phyloP scores from a whole-genome alignment of 257 asterid species.

The Ilex asprella region DNA sequence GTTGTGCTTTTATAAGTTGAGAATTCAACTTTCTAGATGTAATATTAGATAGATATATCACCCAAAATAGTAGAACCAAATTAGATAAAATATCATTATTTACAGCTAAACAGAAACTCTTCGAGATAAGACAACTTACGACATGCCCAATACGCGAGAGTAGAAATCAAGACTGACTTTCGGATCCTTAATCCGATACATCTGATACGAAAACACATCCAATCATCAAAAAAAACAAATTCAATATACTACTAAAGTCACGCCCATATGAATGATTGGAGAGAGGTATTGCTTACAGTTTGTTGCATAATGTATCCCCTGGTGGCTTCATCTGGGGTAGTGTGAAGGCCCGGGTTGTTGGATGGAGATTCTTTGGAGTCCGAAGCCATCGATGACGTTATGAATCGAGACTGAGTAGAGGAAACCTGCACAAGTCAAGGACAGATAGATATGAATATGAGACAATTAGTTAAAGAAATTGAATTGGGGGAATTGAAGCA shows the following conservation, averaged over 20 bases:
- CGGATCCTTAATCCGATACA: slow-evolving; percentile 92
- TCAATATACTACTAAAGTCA: no score
- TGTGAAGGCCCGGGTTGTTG: slow-evolving; percentile 73
- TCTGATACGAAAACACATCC: slow-evolving; percentile 39
- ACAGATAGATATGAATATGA: not conserved
- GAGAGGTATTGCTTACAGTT: slow-evolving; percentile 43
- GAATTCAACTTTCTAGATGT: no score
- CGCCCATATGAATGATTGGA: not conserved
- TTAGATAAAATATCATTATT: no score
- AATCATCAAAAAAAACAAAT: not conserved
- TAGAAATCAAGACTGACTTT: slow-evolving; percentile 35
- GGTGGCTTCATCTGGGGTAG: slow-evolving; percentile 66
- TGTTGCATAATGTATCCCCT: slow-evolving; percentile 82
- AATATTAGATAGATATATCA: no score
- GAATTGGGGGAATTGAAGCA: not conserved
- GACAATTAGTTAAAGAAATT: not conserved
- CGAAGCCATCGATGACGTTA: slow-evolving; percentile 38
- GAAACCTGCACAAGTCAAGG: slow-evolving; percentile 30
- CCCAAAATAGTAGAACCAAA: no score
- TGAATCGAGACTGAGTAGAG: slow-evolving; percentile 23
- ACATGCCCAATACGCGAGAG: slow-evolving; percentile 89
- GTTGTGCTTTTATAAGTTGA: no score
- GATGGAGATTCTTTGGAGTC: slow-evolving; percentile 69
- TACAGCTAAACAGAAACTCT: no score
- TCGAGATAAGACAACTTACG: slow-evolving; percentile 49